These are phyloP conservation scores for Eutrema japonicum DNA, from an alignment of 345 rosid genomes.

Conservation along the genomic window DNA sequence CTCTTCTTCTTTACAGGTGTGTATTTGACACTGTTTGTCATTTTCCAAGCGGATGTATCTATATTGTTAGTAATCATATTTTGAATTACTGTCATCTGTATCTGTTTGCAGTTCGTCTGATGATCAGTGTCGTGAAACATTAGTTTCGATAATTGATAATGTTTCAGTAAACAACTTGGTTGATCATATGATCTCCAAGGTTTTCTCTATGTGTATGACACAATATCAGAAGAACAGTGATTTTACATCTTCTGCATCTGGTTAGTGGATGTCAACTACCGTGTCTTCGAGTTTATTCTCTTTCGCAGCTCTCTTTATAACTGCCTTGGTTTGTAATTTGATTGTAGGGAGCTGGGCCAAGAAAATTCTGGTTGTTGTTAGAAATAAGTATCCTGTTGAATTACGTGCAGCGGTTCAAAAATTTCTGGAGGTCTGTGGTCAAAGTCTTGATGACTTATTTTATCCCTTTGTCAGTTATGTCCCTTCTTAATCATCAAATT, in stretches of 20 bases:
- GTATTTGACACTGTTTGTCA: conserved; percentile 30
- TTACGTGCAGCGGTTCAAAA: conserved; percentile 56
- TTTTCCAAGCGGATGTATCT: neutral
- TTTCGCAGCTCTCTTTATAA: neutral
- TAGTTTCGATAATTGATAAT: conserved; percentile 66
- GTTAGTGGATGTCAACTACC: conserved; percentile 44
- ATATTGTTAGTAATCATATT: conserved; percentile 23
- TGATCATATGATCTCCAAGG: conserved; percentile 59
- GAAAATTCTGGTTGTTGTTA: conserved; percentile 58
- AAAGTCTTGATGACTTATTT: conserved; percentile 15
- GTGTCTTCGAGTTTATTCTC: neutral
- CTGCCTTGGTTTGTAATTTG: conserved; percentile 19
- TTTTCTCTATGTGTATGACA: conserved; percentile 67
- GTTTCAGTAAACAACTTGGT: conserved; percentile 63
- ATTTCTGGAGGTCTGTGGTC: conserved; percentile 65
- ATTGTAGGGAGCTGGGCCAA: conserved; percentile 76
- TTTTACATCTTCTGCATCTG: conserved; percentile 54
- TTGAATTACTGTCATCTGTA: conserved; percentile 36
- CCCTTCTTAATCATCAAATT: conserved; percentile 24
- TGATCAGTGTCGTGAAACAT: conserved; percentile 51
- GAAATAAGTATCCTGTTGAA: conserved; percentile 75
- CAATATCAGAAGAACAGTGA: conserved; percentile 55
- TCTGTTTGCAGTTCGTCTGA: conserved; percentile 66
- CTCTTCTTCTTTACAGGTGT: conserved; percentile 74
- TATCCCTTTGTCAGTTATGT: conserved; percentile 17